These are phyloP conservation scores for Incumbomyces lentus DNA, from an alignment of 2,329 filamentous ascomycete species.

Conservation along the genomic window DNA sequence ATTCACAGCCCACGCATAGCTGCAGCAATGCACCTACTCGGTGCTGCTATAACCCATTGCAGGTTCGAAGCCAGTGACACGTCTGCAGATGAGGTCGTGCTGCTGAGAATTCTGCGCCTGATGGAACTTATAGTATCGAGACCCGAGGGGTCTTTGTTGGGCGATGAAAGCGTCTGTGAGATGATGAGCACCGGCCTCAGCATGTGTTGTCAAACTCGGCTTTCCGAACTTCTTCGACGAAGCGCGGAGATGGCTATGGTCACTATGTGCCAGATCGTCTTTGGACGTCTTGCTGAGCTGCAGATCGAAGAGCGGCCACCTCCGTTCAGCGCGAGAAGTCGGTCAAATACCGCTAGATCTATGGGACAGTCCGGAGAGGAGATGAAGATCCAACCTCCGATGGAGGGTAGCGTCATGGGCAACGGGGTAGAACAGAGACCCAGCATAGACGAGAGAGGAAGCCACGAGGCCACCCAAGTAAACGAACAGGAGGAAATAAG, in stretches of 20 bases:
- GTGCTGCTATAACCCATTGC: conserved; percentile 91
- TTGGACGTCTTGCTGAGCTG: conserved; percentile 79
- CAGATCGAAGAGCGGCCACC: conserved; percentile 60
- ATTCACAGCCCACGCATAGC: conserved; percentile 75
- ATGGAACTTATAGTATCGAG: conserved; percentile 99
- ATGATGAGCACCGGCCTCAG: conserved; percentile 98
- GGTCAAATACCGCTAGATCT: conserved; percentile 17
- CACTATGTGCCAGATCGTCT: conserved; percentile 98
- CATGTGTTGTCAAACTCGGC: conserved; percentile 88
- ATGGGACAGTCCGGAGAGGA: conserved; percentile 57
- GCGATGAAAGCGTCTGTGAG: conserved; percentile 95
- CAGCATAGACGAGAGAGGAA: conserved; percentile 14
- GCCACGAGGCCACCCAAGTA: background rate
- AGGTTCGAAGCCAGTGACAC: conserved; percentile 95
- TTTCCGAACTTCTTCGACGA: conserved; percentile 79
- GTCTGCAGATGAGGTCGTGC: conserved; percentile 86
- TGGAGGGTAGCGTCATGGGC: conserved; percentile 48
- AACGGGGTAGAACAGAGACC: conserved; percentile 20
- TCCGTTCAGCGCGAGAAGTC: conserved; percentile 34
- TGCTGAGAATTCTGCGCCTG: conserved; percentile 85
- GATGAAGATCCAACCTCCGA: conserved; percentile 67
- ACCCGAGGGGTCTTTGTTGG: conserved; percentile 82
- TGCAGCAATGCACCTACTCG: conserved; percentile 86
- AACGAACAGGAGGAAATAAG: conserved; percentile 11
- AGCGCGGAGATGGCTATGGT: conserved; percentile 94